Evolutionary conservation across 2,329 filamentous ascomycete genomes (phyloP).

Genomic region (Clonostachys byssicola): DNA sequence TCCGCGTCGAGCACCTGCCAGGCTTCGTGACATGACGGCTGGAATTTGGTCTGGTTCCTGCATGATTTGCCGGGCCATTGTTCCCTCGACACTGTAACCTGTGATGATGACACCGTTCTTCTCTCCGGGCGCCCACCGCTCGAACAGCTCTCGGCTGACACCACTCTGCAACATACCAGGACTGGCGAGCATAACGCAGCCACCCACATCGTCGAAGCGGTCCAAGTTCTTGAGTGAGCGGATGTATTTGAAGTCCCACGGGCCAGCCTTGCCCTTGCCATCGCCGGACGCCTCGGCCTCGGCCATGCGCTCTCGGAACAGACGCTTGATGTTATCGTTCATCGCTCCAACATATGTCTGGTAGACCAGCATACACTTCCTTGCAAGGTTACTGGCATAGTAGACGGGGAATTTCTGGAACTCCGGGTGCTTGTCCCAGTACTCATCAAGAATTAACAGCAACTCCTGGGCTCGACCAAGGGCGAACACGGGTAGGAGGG

Average conservation of each 20-base stretch:
- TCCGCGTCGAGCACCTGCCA: conserved; percentile 56
- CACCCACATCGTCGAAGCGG: conserved; percentile 90
- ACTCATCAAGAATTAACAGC: conserved; percentile 91
- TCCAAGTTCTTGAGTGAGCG: conserved; percentile 89
- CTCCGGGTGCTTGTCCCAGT: conserved; percentile 87
- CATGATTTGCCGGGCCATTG: conserved; percentile 95
- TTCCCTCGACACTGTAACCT: conserved; percentile 96
- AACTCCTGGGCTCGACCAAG: conserved; percentile 91
- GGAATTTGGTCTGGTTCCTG: conserved; percentile 94
- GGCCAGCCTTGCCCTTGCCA: conserved; percentile 70
- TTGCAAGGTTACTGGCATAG: conserved; percentile 90
- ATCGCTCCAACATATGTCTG: conserved; percentile 97
- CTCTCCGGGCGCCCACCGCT: conserved; percentile 92
- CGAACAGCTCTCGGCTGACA: conserved; percentile 85
- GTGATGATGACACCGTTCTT: conserved; percentile 99
- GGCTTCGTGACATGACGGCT: conserved; percentile 79
- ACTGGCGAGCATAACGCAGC: conserved; percentile 95
- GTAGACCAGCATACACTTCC: conserved; percentile 98
- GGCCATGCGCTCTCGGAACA: conserved; percentile 90
- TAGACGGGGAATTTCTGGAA: conserved; percentile 92
- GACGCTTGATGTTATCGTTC: conserved; percentile 97
- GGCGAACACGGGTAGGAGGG: conserved; percentile 92
- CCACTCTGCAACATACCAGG: conserved; percentile 98
- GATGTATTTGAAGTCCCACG: conserved; percentile 97
- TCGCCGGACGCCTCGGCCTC: conserved; percentile 81